These are phyloP conservation scores for Aureobasidium pullulans DNA, from an alignment of 2,329 filamentous ascomycete genomes.

Conservation along the genomic window DNA sequence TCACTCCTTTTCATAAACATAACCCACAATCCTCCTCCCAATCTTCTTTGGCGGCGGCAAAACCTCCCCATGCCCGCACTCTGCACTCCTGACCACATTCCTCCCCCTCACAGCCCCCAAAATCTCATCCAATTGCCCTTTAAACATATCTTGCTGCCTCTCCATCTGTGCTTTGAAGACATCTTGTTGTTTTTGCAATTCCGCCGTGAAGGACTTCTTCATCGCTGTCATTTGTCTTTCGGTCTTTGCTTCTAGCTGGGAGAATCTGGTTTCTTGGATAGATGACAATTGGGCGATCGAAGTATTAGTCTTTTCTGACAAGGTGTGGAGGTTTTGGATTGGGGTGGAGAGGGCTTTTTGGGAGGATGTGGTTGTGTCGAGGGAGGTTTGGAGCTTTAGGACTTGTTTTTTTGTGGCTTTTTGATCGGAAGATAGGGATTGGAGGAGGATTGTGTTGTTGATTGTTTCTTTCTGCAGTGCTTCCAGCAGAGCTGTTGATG, in stretches of 20 bases:
- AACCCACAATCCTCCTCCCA: constrained; percentile 14
- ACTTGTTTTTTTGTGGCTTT: not conserved
- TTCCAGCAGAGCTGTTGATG: not conserved
- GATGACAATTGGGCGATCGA: not conserved
- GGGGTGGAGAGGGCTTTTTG: not conserved
- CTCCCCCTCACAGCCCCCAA: not conserved
- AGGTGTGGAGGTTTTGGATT: not conserved
- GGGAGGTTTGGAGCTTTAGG: not conserved
- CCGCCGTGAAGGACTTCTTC: not conserved
- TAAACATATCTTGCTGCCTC: not conserved
- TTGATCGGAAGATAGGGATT: not conserved
- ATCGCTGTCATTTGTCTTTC: not conserved
- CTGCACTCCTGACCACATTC: not conserved
- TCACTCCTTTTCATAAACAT: constrained; percentile 15
- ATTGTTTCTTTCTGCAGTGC: not conserved
- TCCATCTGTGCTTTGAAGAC: not conserved
- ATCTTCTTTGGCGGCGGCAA: constrained; percentile 16
- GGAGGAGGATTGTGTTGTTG: not conserved
- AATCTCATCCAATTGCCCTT: not conserved
- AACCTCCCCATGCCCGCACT: constrained; percentile 15
- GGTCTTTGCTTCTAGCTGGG: not conserved
- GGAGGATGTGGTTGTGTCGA: not conserved
- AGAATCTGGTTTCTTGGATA: not conserved
- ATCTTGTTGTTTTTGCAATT: not conserved
- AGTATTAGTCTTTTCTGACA: not conserved